Conservation (phyloP, 2,329 filamentous ascomycete species). For the Arthroderma sp. region DNA sequence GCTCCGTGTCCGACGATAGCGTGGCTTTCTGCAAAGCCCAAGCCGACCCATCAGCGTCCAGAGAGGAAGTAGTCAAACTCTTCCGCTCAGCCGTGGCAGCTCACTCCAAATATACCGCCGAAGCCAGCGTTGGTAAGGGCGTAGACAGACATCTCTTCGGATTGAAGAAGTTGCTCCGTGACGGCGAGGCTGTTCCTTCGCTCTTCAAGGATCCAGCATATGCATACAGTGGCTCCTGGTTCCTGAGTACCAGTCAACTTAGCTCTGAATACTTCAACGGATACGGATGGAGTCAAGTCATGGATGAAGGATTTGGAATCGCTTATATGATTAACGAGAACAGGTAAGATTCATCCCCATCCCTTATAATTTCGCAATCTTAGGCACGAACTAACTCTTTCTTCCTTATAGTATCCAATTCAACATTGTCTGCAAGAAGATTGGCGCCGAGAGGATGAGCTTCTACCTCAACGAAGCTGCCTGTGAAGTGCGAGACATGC, state of each 20-base stretch:
- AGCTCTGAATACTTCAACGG: slow-evolving; percentile 97
- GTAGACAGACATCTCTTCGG: slow-evolving; percentile 97
- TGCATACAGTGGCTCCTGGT: slow-evolving; percentile 77
- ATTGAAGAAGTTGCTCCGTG: slow-evolving; percentile 74
- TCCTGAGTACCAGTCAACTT: slow-evolving; percentile 75
- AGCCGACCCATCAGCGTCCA: slow-evolving; percentile 52
- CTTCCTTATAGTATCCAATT: slow-evolving; percentile 64
- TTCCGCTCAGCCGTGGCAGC: slow-evolving; percentile 72
- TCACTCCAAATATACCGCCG: slow-evolving; percentile 81
- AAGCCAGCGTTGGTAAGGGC: slow-evolving; percentile 82
- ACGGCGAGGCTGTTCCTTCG: slow-evolving; percentile 67
- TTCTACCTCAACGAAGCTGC: slow-evolving; percentile 93
- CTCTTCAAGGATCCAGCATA: slow-evolving; percentile 83
- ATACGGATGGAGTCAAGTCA: slow-evolving; percentile 96
- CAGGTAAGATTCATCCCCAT: slow-evolving; percentile 43
- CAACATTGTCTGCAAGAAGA: slow-evolving; percentile 88
- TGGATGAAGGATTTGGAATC: slow-evolving; percentile 91
- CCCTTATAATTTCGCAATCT: background rate
- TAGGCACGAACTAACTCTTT: background rate
- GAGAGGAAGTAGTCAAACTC: slow-evolving; percentile 55
- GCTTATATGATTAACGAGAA: slow-evolving; percentile 99
- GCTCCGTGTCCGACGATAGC: slow-evolving; percentile 79
- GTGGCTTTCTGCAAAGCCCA: slow-evolving; percentile 84
- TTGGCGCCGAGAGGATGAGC: slow-evolving; percentile 86
- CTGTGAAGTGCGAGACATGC: slow-evolving; percentile 72